Evolutionary conservation across 306 rosid species (phyloP), one percentile per base, ranked within the genome.

Genomic region (Casuarina equisetifolia): DNA sequence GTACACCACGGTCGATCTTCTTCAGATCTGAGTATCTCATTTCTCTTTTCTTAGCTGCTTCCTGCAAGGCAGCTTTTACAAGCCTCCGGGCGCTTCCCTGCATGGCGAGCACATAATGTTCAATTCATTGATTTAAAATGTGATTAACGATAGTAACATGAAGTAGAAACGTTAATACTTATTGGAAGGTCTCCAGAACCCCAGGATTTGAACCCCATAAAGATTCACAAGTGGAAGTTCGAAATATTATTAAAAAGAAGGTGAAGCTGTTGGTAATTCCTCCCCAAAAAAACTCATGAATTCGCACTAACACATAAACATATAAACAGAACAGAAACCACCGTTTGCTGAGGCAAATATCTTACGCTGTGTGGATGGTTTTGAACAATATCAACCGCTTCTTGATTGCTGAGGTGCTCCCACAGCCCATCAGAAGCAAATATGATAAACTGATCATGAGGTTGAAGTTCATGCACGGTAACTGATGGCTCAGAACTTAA

Each of bases 401-500:
- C 92, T 84, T 93, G 97, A 73, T 93, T 93, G 88, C 85, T 88
- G 69, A 93, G 88, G 85, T 93, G 98, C 85, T 93, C 98, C 98
- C 98, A 93, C 51, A 93, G 85, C 74, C 98, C 97, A 82, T 93
- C 98, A 46, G 98, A 93, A n/a, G 97, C 97, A 81, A 89, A 91
- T 86, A 93, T 91, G 74, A 93, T 80, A 81, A 93, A 91, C 46
- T 85, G 94, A 79, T 93, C 96, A 16, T 85, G 89, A 17, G 86
- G 70, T 84, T 93, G 93, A 72, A 93, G 89, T 63, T 88, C 96
- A 80, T 86, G 90, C 61, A 74, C 84, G 55, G 97, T 85, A 73
- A 93, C 86, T 13, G 96, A 81, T 32, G 97, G 97, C 45, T 93
- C 97, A 9, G 94, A 83, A 79, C 97, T 93, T 89, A 93, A 85